A percentile compares a stretch with the other conserved stretches of the same genome.
Conservation (phyloP, 1,284 basidiomycete genomes). For the Wolfiporia cocos region DNA sequence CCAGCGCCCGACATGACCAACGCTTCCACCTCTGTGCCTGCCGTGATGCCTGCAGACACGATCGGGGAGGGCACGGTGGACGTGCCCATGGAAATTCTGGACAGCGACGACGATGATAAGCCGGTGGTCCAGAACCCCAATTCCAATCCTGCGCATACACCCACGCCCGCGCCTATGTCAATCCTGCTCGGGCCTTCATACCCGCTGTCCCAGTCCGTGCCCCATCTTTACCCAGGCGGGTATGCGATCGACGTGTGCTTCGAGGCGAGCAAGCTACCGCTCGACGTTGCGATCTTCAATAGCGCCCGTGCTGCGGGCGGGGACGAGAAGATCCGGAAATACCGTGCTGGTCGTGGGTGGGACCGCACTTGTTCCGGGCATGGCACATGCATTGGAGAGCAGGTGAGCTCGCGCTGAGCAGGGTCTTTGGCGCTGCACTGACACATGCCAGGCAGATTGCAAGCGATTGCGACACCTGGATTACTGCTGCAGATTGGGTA, state of each 20-base stretch:
- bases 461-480: conserved; percentile 90
- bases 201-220: neutral
- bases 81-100: conserved; percentile 38
- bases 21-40: conserved; percentile 2
- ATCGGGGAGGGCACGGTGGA: conserved; percentile 24
- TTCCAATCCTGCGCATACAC: neutral
- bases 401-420: conserved; percentile 37
- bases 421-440: neutral
- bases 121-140: conserved; percentile 15
- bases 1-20: neutral
- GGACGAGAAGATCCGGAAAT: conserved; percentile 88
- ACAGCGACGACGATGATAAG: conserved; percentile 49
- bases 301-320: conserved; percentile 80
- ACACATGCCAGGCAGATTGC: conserved; percentile 41
- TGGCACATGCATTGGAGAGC: conserved; percentile 76
- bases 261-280: conserved; percentile 87
- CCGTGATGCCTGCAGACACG: neutral
- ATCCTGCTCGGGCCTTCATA: too few relatives aligned
- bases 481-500: conserved; percentile 86
- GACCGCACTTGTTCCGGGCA: conserved; percentile 66
- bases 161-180: neutral
- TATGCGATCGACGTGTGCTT: conserved; percentile 67
- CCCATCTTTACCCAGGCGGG: conserved; percentile 13
- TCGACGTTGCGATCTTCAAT: conserved; percentile 94
- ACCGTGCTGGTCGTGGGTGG: conserved; percentile 88